Evolutionary conservation across 352 stramenopile genomes (phyloP).

Genomic region (Stramenopiles sp.): DNA sequence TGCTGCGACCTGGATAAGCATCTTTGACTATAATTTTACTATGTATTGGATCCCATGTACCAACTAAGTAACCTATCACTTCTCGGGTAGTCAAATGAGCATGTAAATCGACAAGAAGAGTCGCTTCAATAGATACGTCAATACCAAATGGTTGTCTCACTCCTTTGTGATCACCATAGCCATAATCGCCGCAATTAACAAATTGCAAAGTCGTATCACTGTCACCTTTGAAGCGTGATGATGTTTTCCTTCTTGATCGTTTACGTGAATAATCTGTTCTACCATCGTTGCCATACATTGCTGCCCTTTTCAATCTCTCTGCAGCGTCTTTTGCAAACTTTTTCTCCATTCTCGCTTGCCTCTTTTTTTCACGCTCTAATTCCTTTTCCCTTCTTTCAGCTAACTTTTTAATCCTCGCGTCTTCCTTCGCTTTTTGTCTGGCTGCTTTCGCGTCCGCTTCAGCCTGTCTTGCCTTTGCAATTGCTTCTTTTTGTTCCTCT

Average conservation of each 20-base stretch:
- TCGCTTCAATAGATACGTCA: slow-evolving; percentile 56
- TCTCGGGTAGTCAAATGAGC: slow-evolving; percentile 69
- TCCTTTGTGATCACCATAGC: slow-evolving; percentile 17
- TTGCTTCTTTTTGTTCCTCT: background rate
- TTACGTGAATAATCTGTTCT: slow-evolving; percentile 17
- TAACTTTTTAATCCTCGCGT: background rate
- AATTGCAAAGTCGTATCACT: background rate
- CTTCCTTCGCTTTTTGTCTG: background rate
- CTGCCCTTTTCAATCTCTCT: background rate
- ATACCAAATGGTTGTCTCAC: slow-evolving; percentile 49
- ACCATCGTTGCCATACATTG: background rate
- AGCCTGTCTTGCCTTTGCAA: background rate
- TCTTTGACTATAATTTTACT: slow-evolving; percentile 70
- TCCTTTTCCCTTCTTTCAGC: background rate
- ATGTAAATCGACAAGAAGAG: slow-evolving; percentile 72
- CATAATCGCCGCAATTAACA: background rate
- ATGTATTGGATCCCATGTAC: slow-evolving; percentile 48
- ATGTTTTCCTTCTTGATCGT: slow-evolving; percentile 9
- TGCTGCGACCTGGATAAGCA: slow-evolving; percentile 68
- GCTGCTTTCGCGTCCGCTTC: background rate
- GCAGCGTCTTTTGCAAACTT: slow-evolving; percentile 8
- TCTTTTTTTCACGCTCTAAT: background rate
- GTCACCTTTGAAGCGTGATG: slow-evolving; percentile 10
- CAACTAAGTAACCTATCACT: slow-evolving; percentile 79
- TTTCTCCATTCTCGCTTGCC: slow-evolving; percentile 4